A percentile compares a stretch with the other conserved stretches of the same genome.
phyloP scores from a whole-genome alignment of 2,329 filamentous ascomycete genomes.

The Fusarium oxysporum region DNA sequence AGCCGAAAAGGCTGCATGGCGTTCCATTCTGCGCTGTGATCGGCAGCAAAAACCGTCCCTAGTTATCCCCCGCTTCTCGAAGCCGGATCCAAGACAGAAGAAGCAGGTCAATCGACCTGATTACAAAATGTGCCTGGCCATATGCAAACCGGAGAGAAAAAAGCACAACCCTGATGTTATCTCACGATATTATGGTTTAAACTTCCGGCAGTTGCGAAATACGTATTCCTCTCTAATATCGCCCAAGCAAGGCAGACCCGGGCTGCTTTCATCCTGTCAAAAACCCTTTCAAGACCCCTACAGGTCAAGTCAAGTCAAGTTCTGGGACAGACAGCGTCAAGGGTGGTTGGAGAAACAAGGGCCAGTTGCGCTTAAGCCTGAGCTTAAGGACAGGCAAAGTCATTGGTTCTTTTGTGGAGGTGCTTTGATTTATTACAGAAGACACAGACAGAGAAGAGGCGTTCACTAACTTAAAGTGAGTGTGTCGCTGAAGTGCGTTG shows the following conservation, averaged over 20 bases:
- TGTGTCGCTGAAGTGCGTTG: slow-evolving; percentile 1
- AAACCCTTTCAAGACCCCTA: slow-evolving; percentile 13
- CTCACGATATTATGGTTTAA: not conserved
- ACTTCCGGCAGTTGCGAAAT: slow-evolving; percentile 28
- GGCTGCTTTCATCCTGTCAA: slow-evolving; percentile 12
- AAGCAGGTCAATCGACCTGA: slow-evolving; percentile 18
- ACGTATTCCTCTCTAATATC: slow-evolving; percentile 11
- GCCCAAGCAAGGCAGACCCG: slow-evolving; percentile 12
- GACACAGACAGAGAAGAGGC: not conserved
- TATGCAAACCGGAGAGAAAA: not conserved
- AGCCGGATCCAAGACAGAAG: slow-evolving; percentile 31
- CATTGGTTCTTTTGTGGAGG: slow-evolving; percentile 10
- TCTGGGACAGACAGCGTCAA: slow-evolving; percentile 21
- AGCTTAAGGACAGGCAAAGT: slow-evolving; percentile 14
- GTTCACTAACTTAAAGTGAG: slow-evolving; percentile 3
- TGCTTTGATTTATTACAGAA: slow-evolving; percentile 11
- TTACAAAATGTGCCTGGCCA: not conserved
- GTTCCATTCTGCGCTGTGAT: slow-evolving; percentile 33
- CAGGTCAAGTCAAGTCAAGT: not conserved
- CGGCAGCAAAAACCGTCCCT: slow-evolving; percentile 28
- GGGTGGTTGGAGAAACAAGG: slow-evolving; percentile 34
- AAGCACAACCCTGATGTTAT: not conserved
- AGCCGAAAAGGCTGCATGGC: slow-evolving; percentile 30
- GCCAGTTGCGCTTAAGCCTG: slow-evolving; percentile 32
- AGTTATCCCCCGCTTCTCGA: slow-evolving; percentile 39